Percentiles rank a stretch among this genome's conserved stretches.
Evolutionary conservation across 106 monocot genomes (phyloP).

Genomic region (Allium fistulosum): DNA sequence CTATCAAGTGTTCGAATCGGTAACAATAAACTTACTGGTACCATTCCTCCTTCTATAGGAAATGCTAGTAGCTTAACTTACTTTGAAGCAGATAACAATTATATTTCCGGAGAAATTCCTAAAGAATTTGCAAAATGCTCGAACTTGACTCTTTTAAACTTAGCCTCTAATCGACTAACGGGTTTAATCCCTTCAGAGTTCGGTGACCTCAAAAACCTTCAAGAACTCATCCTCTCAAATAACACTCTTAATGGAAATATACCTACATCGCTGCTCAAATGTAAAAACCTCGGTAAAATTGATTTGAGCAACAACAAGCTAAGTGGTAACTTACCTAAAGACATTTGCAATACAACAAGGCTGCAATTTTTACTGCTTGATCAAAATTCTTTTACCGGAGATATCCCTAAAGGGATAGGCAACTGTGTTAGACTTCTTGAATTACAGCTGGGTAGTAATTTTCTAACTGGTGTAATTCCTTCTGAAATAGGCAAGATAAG

Average conservation of each 20-base stretch:
- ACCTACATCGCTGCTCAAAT: slow-evolving; percentile 48
- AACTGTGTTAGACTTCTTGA: slow-evolving; percentile 59
- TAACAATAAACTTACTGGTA: slow-evolving; percentile 48
- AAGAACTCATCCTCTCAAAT: slow-evolving; percentile 62
- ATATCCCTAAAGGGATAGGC: slow-evolving; percentile 58
- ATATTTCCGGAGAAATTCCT: slow-evolving; percentile 54
- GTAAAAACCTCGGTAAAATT: slow-evolving; percentile 74
- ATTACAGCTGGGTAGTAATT: slow-evolving; percentile 64
- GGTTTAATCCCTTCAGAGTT: slow-evolving; percentile 51
- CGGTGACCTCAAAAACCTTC: slow-evolving; percentile 61
- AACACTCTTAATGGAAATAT: slow-evolving; percentile 58
- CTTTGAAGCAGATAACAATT: slow-evolving; percentile 65
- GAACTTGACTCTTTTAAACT: slow-evolving; percentile 72
- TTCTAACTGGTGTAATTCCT: slow-evolving; percentile 54
- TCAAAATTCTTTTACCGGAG: slow-evolving; percentile 44
- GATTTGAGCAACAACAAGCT: slow-evolving; percentile 71
- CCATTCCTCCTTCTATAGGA: slow-evolving; percentile 48
- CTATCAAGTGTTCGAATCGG: slow-evolving; percentile 73
- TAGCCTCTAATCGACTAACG: slow-evolving; percentile 48
- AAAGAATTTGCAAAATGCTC: slow-evolving; percentile 50
- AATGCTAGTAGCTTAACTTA: slow-evolving; percentile 58
- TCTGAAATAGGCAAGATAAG: slow-evolving; percentile 69
- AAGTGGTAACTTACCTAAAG: slow-evolving; percentile 49
- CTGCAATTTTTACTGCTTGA: slow-evolving; percentile 62
- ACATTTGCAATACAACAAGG: slow-evolving; percentile 48